A percentile compares a stretch with the other conserved stretches of the same genome.
phyloP scores from a whole-genome alignment of 441 rosid species.

The Bocquillonia castaneifolia region DNA sequence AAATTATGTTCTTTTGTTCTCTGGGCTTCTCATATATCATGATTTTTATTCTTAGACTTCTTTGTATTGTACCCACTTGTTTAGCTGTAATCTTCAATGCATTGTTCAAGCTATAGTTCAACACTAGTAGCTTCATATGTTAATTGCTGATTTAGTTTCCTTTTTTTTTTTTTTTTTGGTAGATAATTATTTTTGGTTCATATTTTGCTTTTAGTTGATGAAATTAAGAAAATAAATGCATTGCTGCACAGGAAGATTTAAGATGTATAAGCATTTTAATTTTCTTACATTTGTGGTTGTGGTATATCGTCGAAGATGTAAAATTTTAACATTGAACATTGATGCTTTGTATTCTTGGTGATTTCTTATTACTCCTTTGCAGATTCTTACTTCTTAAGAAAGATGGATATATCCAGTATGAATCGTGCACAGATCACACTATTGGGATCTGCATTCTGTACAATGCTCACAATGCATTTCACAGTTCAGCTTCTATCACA shows the following conservation, averaged over 20 bases:
- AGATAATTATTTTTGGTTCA: not conserved
- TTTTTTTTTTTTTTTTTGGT: not conserved
- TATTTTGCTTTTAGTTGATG: not conserved
- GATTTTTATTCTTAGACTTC: too few relatives aligned
- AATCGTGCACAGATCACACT: slow-evolving; percentile 55
- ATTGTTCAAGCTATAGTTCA: not conserved
- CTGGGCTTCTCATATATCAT: too few relatives aligned
- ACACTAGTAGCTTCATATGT: too few relatives aligned
- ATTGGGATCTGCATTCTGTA: slow-evolving; percentile 55
- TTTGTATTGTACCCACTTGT: too few relatives aligned
- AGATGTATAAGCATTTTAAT: not conserved
- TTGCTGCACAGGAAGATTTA: not conserved
- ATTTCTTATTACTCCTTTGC: slow-evolving; percentile 16
- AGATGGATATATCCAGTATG: slow-evolving; percentile 50
- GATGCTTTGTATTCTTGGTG: not conserved
- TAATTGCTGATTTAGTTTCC: too few relatives aligned
- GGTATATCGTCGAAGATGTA: not conserved
- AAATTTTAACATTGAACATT: not conserved
- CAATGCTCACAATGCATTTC: slow-evolving; percentile 55
- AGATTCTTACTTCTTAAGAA: slow-evolving; percentile 27
- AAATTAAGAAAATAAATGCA: not conserved
- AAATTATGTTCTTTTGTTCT: too few relatives aligned
- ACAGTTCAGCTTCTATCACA: slow-evolving; percentile 69
- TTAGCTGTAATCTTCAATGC: too few relatives aligned
- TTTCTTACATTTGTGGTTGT: not conserved